Evolutionary conservation across 1,284 basidiomycete species (phyloP).

Genomic region (Ustilago shanxiensis): DNA sequence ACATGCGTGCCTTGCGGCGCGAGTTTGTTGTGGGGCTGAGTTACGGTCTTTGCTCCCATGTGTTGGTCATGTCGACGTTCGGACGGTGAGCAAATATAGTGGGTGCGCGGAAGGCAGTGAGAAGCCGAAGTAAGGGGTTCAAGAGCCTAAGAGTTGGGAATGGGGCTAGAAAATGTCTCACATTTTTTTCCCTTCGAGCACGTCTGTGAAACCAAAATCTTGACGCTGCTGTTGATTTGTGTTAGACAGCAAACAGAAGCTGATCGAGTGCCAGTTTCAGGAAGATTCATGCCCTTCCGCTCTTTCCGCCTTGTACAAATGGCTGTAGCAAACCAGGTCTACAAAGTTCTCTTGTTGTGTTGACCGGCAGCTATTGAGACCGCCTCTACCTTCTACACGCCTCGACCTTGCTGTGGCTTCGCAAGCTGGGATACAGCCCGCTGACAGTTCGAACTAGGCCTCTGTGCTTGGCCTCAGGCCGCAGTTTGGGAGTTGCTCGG

Average conservation of each 20-base stretch:
- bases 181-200: not conserved
- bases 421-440: not conserved
- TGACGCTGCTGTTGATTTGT: not conserved
- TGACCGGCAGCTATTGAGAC: not conserved
- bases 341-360: not conserved
- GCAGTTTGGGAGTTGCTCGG: not conserved
- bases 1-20: not conserved
- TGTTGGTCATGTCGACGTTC: not conserved
- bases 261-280: slow-evolving; percentile 1
- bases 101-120: not conserved
- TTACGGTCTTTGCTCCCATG: not conserved
- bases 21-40: slow-evolving; percentile 2
- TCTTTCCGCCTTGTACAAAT: not conserved
- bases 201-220: not conserved
- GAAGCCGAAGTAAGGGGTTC: not conserved
- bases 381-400: not conserved
- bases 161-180: slow-evolving; percentile 11
- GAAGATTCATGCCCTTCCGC: not conserved
- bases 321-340: not conserved
- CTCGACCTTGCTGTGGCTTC: not conserved
- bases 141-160: not conserved
- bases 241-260: slow-evolving; percentile 1
- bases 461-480: not conserved
- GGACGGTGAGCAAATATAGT: not conserved
- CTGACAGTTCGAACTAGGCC: not conserved